Evolutionary conservation across 176 grass and related monocot genomes (phyloP), one percentile per base, ranked within the genome.

Genomic region (Musa schizocarpa): DNA sequence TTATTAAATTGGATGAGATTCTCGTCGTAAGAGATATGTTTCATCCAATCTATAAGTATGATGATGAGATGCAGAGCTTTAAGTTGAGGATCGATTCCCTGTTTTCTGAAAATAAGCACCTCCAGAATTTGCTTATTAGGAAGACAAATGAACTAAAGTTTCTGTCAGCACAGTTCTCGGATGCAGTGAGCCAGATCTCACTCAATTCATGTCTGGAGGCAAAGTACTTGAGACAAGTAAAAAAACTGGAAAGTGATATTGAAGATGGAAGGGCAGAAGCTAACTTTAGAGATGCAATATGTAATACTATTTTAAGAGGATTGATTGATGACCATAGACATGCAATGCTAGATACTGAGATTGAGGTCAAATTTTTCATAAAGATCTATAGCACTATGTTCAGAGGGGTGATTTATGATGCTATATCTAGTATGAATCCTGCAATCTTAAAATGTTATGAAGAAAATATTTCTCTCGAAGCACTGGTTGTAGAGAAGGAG

Each of bases 1-100:
- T 93, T 54, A 74, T 77, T 34, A 93, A 72, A 56, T 72, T 98
- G 75, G 84, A 93, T 79, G 75, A 84, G 21, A 85, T 98, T 63
- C 22, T 86, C 8, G 22, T 22, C 1, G 83, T 76, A 54, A 86
- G 79, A 71, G 82, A 82, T 0, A 73, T 64, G 2, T 76, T 76
- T 76, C 75, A 11, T 67, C 78, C 54, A 68, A 82, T 73, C n/a
- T 20, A 48, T 50, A n/a, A 65, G 1, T 78, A 89, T 66, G 24
- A 77, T 50, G 70, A 74, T 14, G 78, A 87, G 58, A 54, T 81
- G 4, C 66, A 53, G 75, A 87, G 69, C 49, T 73, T 91, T 50
- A 83, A 91, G 58, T 80, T 72, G 65, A 93, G 82, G 78, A 86
- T 91, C 12, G 27, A 71, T 52, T 75, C 67, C 51, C 68, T 89